Percentiles rank a stretch among this genome's conserved stretches.
Conservation (phyloP, 352 stramenopile species). For the Pythium brassicae region DNA sequence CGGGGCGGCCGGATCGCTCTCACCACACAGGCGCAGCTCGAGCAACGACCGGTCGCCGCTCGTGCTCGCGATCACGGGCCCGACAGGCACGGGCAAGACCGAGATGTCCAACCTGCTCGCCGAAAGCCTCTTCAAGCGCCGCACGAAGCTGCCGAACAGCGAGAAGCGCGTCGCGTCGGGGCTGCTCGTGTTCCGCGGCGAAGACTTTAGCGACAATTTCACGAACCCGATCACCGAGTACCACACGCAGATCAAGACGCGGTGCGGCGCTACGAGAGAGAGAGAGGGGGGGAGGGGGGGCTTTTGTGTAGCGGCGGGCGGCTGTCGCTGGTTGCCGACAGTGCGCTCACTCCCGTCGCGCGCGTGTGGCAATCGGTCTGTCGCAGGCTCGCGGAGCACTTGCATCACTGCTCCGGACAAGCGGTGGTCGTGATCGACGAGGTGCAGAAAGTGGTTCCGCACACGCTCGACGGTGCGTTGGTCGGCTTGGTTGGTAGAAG, state of each 20-base stretch:
- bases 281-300: no score
- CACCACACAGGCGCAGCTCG: conserved; percentile 32
- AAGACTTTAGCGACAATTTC: conserved; percentile 85
- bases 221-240: conserved; percentile 80
- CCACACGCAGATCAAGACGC: conserved; percentile 82
- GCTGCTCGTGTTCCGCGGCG: conserved; percentile 76
- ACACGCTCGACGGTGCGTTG: conserved; percentile 75
- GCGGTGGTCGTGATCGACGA: conserved; percentile 90
- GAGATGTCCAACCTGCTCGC: conserved; percentile 85
- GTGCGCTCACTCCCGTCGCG: no score
- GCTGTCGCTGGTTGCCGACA: not conserved
- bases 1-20: not conserved
- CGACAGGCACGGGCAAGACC: conserved; percentile 88
- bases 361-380: no score
- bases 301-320: no score
- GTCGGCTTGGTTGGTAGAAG: not conserved
- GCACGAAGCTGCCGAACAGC: conserved; percentile 62
- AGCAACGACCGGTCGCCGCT: conserved; percentile 69
- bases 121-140: conserved; percentile 80
- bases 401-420: conserved; percentile 80
- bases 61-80: conserved; percentile 86
- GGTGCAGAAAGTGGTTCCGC: conserved; percentile 89
- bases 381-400: conserved; percentile 78
- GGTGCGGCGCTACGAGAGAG: no score
- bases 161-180: conserved; percentile 65